Evolutionary conservation across 73 alveolate genomes (phyloP).

Genomic region (Breviolum minutum): DNA sequence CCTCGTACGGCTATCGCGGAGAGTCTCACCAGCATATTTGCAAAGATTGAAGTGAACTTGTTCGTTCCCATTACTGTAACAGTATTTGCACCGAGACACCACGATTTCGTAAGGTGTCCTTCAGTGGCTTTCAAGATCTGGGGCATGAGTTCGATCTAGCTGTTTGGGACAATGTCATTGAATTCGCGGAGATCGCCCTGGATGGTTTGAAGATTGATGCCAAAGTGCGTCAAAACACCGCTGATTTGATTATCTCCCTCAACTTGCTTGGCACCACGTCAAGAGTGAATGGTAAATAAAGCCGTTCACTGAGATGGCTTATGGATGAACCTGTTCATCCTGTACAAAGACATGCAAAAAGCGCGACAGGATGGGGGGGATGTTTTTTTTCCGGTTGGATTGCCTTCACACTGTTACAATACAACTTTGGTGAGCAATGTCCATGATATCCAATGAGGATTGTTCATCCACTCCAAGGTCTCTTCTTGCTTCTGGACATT

Average conservation of each 20-base stretch:
- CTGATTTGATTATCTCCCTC: neutral
- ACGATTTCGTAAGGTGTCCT: slow-evolving; percentile 1
- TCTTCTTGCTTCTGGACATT: slow-evolving; percentile 76
- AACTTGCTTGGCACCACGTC: neutral
- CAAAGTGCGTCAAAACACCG: neutral
- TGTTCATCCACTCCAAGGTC: slow-evolving; percentile 14
- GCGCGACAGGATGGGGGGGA: neutral
- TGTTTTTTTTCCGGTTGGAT: too few relatives aligned
- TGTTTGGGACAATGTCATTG: slow-evolving; percentile 43
- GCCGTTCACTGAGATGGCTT: too few relatives aligned
- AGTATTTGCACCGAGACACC: neutral
- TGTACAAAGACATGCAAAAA: slow-evolving; percentile 7
- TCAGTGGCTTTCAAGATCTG: slow-evolving; percentile 38
- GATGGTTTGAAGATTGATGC: slow-evolving; percentile 7
- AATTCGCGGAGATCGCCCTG: slow-evolving; percentile 35
- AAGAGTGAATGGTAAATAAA: too few relatives aligned
- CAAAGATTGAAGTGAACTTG: neutral
- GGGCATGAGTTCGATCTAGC: slow-evolving; percentile 47
- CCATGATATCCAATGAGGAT: neutral
- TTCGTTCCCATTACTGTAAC: neutral
- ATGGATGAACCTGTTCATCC: neutral
- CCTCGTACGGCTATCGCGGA: slow-evolving; percentile 53
- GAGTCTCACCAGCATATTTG: neutral
- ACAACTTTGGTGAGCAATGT: neutral
- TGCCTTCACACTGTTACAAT: too few relatives aligned